phyloP scores from a whole-genome alignment of 2,329 filamentous ascomycete genomes.

The Elsinoe arachidis region DNA sequence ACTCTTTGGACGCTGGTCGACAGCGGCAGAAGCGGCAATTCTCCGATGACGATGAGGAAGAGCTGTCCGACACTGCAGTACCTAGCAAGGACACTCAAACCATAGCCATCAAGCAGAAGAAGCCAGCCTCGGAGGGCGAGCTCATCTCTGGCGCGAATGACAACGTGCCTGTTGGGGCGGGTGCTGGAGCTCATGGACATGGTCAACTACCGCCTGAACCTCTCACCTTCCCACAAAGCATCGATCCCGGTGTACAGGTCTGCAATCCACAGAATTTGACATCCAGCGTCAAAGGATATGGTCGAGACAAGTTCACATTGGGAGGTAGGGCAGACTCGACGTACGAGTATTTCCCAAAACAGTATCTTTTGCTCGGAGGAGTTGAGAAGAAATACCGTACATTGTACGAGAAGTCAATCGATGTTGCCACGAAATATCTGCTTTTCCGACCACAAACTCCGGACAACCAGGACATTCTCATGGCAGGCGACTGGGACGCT shows the following conservation, averaged over 20 bases:
- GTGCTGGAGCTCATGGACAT: not conserved
- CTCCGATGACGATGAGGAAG: not conserved
- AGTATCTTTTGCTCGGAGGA: constrained; percentile 70
- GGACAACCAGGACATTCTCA: constrained; percentile 59
- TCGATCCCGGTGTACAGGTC: constrained; percentile 24
- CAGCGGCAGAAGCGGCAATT: constrained; percentile 13
- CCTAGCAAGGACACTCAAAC: not conserved
- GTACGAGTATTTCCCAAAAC: constrained; percentile 51
- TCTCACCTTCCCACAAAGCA: not conserved
- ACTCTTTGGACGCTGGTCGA: not conserved
- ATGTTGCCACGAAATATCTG: constrained; percentile 61
- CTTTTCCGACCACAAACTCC: constrained; percentile 70
- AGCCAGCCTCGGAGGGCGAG: not conserved
- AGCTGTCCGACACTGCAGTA: not conserved
- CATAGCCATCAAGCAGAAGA: constrained; percentile 3
- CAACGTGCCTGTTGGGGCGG: not conserved
- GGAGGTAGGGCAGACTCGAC: constrained; percentile 49
- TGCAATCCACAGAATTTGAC: constrained; percentile 55
- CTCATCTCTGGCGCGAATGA: not conserved
- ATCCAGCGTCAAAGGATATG: constrained; percentile 34
- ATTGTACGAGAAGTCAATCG: constrained; percentile 61
- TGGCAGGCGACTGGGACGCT: constrained; percentile 50
- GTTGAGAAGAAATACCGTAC: constrained; percentile 61
- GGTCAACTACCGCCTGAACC: not conserved
- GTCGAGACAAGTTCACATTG: constrained; percentile 44